Evolutionary conservation across 768 basidiomycete species (phyloP).

Genomic region (Rhizopogon roseolus): DNA sequence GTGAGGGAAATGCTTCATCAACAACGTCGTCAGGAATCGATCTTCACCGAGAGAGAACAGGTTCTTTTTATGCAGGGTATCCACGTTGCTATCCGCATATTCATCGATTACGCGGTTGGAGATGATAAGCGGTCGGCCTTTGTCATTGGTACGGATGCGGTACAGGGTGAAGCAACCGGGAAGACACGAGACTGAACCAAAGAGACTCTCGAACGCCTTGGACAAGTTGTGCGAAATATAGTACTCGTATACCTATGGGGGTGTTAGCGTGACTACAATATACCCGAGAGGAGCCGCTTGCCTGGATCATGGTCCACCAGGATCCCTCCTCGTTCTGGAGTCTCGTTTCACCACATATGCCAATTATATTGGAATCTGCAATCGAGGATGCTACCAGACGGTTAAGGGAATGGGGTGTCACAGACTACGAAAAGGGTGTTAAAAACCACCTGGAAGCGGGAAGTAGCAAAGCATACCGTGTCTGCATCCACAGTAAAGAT

Average conservation of each 20-base stretch:
- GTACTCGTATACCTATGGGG: slow-evolving; percentile 56
- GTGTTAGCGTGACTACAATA: slow-evolving; percentile 5
- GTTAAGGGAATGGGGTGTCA: slow-evolving; percentile 63
- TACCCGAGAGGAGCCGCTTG: slow-evolving; percentile 13
- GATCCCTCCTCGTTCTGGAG: slow-evolving; percentile 64
- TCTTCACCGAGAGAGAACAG: slow-evolving; percentile 66
- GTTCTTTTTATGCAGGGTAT: slow-evolving; percentile 72
- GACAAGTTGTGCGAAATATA: slow-evolving; percentile 65
- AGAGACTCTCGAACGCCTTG: slow-evolving; percentile 65
- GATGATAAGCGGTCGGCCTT: slow-evolving; percentile 67
- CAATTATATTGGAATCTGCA: slow-evolving; percentile 59
- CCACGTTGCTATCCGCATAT: slow-evolving; percentile 60
- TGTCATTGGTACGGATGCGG: slow-evolving; percentile 67
- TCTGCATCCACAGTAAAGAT: slow-evolving; percentile 72
- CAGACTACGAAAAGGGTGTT: slow-evolving; percentile 35
- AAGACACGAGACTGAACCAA: slow-evolving; percentile 69
- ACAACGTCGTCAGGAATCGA: slow-evolving; percentile 63
- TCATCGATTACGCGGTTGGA: slow-evolving; percentile 69
- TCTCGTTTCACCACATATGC: slow-evolving; percentile 67
- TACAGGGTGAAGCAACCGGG: slow-evolving; percentile 73
- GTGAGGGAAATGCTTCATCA: slow-evolving; percentile 67
- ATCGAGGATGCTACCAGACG: slow-evolving; percentile 59
- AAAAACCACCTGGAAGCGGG: slow-evolving; percentile 2
- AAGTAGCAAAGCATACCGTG: slow-evolving; percentile 36
- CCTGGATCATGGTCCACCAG: slow-evolving; percentile 79